These are phyloP conservation scores for Chrysoporthe deuterocubensis DNA, from an alignment of 2,329 filamentous ascomycete species.

Conservation along the genomic window DNA sequence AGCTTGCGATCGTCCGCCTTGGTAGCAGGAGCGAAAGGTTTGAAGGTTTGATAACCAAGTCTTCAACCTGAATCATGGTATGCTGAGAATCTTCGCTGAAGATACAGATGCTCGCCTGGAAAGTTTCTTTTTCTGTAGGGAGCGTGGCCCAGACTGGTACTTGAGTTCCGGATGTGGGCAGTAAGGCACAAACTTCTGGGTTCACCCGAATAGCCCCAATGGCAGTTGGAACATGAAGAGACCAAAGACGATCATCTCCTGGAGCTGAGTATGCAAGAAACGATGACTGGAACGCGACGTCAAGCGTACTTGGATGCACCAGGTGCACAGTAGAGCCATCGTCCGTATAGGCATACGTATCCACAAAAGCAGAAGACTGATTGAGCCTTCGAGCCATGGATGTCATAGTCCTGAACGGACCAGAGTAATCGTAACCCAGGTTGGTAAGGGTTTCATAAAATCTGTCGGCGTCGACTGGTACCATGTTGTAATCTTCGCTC, in stretches of 20 bases:
- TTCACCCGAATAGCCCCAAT: background rate
- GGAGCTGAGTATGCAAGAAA: constrained; percentile 41
- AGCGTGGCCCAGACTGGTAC: background rate
- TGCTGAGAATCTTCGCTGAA: constrained; percentile 18
- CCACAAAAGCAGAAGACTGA: constrained; percentile 2
- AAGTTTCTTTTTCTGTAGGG: background rate
- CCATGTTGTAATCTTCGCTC: background rate
- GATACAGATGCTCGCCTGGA: constrained; percentile 23
- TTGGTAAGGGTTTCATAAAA: constrained; percentile 23
- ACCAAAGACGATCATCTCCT: constrained; percentile 39
- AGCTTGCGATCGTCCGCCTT: constrained; percentile 21
- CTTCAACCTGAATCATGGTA: constrained; percentile 30
- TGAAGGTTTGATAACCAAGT: constrained; percentile 27
- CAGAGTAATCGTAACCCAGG: constrained; percentile 21
- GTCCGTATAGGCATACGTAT: background rate
- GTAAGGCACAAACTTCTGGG: background rate
- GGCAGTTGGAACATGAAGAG: constrained; percentile 24
- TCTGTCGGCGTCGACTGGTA: constrained; percentile 14
- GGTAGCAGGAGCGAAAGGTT: constrained; percentile 25
- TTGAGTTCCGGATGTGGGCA: background rate
- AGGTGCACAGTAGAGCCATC: constrained; percentile 26
- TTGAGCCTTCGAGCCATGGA: constrained; percentile 1
- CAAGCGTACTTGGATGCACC: constrained; percentile 42
- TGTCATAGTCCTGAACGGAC: background rate
- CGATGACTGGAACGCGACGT: constrained; percentile 42